Base-by-base conservation (phyloP, 768 basidiomycete species). In the Leccinum sublutescens region DNA sequence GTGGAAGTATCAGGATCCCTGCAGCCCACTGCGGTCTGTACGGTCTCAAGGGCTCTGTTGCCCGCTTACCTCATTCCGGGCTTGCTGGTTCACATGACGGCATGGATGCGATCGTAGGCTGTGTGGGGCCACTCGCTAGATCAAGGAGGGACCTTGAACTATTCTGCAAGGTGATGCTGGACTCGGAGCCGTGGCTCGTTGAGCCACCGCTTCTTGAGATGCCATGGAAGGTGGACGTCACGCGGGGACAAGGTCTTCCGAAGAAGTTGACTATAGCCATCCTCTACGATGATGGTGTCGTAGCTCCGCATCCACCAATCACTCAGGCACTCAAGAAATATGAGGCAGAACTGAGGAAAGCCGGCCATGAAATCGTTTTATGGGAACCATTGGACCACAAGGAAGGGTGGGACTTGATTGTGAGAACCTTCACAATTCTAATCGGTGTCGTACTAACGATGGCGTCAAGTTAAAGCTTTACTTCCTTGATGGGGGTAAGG, bases 81-180 rank as follows among this genome's bases (percentile, higher is more conserved):
- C 72, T 82, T 45, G 61, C 76, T 48, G 79, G 81, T 52, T 79
- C 81, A 29, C 79, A 80, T 59, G 77, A 80, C 58, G 82, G 82
- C 19, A 81, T 83, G 77, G 82, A 84, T 53, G 79, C 77, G 56
- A 79, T 83, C 55, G 61, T 80, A 47, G 83, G 83, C 52, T 79
- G 75, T 45, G 75, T 81, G 19, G 81, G 81, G 2, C 81, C 81
- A 36, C 59, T 83, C 29, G 75, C 81, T 27, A 78, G 72, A 23
- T 82, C 80, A n/a, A 76, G 74, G 14, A 74, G 80, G 33, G 82
- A 82, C 63, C 73, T 82, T 29, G 77, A 71, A 23, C 70, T 83
- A 48, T 83, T 83, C 71, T 80, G 77, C 66, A 71, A 66, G 33
- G 75, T 76, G 27, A 80, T 81, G 78, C 70, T 82, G 29, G 74